These are phyloP conservation scores for Dictyostelium capitatum DNA, from an alignment of 78 protist species.

Conservation along the genomic window DNA sequence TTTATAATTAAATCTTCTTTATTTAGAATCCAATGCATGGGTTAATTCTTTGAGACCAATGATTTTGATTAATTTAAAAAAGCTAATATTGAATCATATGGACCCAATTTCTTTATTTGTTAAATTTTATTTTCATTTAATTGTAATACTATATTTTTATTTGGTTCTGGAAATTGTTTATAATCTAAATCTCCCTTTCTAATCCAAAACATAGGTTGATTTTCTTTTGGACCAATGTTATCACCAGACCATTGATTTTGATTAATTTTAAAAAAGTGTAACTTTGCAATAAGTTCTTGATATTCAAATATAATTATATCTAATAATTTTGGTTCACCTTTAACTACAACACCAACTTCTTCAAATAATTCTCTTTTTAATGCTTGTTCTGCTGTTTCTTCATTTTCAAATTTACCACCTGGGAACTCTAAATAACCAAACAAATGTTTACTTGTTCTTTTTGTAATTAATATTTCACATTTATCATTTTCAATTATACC, in stretches of 20 bases:
- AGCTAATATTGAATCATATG: no score
- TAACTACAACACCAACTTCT: background rate
- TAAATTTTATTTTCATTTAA: conserved; percentile 6
- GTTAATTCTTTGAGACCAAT: no score
- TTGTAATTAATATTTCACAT: background rate
- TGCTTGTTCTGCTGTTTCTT: background rate
- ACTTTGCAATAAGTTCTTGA: background rate
- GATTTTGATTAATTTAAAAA: no score
- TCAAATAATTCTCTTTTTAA: background rate
- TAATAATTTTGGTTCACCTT: background rate
- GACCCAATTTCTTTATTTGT: no score
- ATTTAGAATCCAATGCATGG: no score
- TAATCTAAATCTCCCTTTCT: background rate
- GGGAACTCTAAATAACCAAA: background rate
- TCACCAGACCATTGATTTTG: background rate
- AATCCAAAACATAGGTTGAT: background rate
- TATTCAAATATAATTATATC: background rate
- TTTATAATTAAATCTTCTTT: no score
- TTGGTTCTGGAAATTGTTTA: background rate
- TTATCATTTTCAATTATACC: background rate
- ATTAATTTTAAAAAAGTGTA: background rate
- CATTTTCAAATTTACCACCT: background rate
- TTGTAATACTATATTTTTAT: background rate
- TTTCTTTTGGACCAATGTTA: background rate
- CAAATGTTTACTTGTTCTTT: background rate